Evolutionary conservation across 2,329 filamentous ascomycete species (phyloP), one percentile per base, ranked within the genome.

Genomic region (Sporothrix inflata): DNA sequence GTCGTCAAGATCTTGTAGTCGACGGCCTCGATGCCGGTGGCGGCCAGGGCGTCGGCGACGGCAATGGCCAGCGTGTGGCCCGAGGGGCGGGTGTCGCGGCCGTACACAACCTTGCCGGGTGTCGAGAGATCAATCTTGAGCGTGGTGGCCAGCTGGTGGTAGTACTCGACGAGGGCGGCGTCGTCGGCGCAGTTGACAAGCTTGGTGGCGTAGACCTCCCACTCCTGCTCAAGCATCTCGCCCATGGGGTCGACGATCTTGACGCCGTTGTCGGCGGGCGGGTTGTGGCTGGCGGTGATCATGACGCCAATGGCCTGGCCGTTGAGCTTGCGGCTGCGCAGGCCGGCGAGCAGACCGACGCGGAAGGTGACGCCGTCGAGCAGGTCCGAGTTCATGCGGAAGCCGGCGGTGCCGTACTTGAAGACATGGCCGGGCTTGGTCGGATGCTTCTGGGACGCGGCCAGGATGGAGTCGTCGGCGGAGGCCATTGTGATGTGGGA

Each of bases 201-300:
- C 78, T 88, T 88, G 47, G 96, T 98, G 70, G 94, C 94, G 81
- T 94, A 91, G 49, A 86, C 85, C 84, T 99, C 96, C 96, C 96
- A 99, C 74, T 95, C 92, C 81, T 94, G 91, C 88, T 97, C 94
- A 67, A 97, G 88, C 96, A 98, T 98, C 82, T 98, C 96, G 76
- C 96, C 95, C 91, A 97, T 92, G 14, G 96, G 96, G 82, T 99
- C 96, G 75, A 99, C 94, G 77, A 99, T 89, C 87, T 97, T 97
- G 81, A 97, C 92, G 69, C 94, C 94, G 81, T 97, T 97, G 83
- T 97, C 94, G 77, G 89, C 87, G 45, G 94, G 91, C 21, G 93
- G 93, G 83, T 97, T 97, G 86, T 97, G 94, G 79, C 93, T 97
- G 74, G 94, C 94, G 55, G 94, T 97, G 81, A 97, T 92, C 94